These are phyloP conservation scores for Chlorella sp. DNA, from an alignment of 139 green algal genomes.

Conservation along the genomic window DNA sequence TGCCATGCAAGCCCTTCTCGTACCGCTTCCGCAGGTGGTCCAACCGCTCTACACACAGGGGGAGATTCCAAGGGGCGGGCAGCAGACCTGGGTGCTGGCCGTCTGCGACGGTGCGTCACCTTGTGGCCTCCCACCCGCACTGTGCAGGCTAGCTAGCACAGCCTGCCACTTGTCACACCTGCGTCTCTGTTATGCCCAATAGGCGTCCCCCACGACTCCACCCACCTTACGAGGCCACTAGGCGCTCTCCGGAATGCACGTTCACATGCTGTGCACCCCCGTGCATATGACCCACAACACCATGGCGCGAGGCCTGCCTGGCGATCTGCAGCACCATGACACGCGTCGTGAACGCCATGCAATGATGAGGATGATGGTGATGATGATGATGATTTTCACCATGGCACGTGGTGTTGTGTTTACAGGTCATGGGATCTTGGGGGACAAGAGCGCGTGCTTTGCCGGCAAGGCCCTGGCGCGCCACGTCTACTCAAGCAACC, in stretches of 20 bases:
- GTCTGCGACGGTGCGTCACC: constrained; percentile 25
- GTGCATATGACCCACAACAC: not conserved
- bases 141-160: not conserved
- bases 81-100: constrained; percentile 19
- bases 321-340: not conserved
- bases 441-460: constrained; percentile 27
- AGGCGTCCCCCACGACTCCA: not conserved
- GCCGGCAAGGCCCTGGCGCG: constrained; percentile 30
- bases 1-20: too few relatives aligned
- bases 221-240: too few relatives aligned
- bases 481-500: constrained; percentile 9
- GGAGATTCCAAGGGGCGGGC: constrained; percentile 11
- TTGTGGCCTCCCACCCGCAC: not conserved
- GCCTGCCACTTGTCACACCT: not conserved
- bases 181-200: not conserved
- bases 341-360: too few relatives aligned
- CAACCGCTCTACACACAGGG: not conserved
- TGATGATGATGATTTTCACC: not conserved
- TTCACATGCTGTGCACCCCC: not conserved
- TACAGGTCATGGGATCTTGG: constrained; percentile 31
- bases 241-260: too few relatives aligned
- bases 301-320: not conserved
- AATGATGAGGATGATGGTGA: not conserved
- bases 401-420: not conserved
- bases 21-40: constrained; percentile 1